A percentile compares a stretch with the other conserved stretches of the same genome.
These are phyloP conservation scores for Tetrahymena malaccensis DNA, from an alignment of 73 alveolate genomes.

Conservation along the genomic window DNA sequence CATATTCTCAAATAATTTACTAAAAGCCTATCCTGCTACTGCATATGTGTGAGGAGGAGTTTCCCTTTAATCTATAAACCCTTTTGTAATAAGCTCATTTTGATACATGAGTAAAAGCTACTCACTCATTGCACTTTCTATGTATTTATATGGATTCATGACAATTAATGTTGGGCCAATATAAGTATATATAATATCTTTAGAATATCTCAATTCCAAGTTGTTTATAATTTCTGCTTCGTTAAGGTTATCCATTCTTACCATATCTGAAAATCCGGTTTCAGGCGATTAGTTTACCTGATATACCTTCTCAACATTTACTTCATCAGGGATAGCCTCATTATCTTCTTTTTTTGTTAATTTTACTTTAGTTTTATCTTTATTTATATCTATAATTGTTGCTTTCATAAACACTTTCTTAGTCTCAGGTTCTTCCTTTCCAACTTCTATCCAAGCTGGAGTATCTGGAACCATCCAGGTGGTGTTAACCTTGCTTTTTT, in stretches of 20 bases:
- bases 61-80: not conserved
- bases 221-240: slow-evolving; percentile 40
- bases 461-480: not conserved
- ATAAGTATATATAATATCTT: slow-evolving; percentile 22
- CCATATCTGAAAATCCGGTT: slow-evolving; percentile 41
- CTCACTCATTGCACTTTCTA: not conserved
- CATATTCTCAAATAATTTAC: slow-evolving; percentile 34
- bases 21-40: slow-evolving; percentile 29
- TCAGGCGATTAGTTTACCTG: not conserved
- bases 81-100: slow-evolving; percentile 3
- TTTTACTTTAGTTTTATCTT: not conserved
- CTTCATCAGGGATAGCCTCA: not conserved
- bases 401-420: not conserved
- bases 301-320: not conserved
- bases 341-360: not conserved
- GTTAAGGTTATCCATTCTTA: slow-evolving; percentile 31
- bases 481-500: not conserved
- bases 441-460: not conserved
- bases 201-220: slow-evolving; percentile 6
- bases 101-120: not conserved
- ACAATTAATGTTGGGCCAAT: slow-evolving; percentile 43
- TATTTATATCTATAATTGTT: not conserved
- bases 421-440: not conserved
- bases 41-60: slow-evolving; percentile 32
- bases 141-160: slow-evolving; percentile 27